Percentiles rank a stretch among this genome's conserved stretches.
phyloP scores from a whole-genome alignment of 2,329 filamentous ascomycete species.

The Fusarium verticillioides region DNA sequence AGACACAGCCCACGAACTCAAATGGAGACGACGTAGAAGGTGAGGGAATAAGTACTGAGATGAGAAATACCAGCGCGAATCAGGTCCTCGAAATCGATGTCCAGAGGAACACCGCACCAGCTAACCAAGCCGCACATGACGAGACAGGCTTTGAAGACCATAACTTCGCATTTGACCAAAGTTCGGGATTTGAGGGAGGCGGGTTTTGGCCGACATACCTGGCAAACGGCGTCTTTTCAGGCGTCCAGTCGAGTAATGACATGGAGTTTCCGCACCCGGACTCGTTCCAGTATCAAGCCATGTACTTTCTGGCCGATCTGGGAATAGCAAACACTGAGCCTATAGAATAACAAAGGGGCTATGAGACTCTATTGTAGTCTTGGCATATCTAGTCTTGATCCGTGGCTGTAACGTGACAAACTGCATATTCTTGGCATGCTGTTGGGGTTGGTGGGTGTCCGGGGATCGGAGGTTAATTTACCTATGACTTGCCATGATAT shows the following conservation, averaged over 20 bases:
- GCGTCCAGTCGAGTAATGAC: neutral
- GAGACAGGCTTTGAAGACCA: neutral
- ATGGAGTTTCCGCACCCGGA: conserved; percentile 26
- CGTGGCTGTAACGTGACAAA: too few species aligned
- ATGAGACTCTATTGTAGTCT: too few species aligned
- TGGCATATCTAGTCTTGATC: neutral
- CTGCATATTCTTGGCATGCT: neutral
- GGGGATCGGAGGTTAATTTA: neutral
- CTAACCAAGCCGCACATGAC: rapidly evolving
- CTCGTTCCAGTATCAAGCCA: conserved; percentile 15
- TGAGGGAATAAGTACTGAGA: too few species aligned
- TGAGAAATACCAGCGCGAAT: too few species aligned
- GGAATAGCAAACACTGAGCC: conserved; percentile 5
- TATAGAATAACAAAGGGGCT: too few species aligned
- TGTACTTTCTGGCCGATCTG: conserved; percentile 20
- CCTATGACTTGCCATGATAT: neutral
- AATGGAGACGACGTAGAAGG: neutral
- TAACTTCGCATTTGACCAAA: neutral
- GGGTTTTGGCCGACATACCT: conserved; percentile 11
- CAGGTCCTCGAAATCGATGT: too few species aligned
- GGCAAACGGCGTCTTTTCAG: conserved; percentile 7
- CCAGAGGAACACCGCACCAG: too few species aligned
- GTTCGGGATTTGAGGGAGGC: neutral
- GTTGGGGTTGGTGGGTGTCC: rapidly evolving
- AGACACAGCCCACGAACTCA: rapidly evolving